Conservation (phyloP, 2,329 filamentous ascomycete genomes). For the Zymoseptoria crescenta region DNA sequence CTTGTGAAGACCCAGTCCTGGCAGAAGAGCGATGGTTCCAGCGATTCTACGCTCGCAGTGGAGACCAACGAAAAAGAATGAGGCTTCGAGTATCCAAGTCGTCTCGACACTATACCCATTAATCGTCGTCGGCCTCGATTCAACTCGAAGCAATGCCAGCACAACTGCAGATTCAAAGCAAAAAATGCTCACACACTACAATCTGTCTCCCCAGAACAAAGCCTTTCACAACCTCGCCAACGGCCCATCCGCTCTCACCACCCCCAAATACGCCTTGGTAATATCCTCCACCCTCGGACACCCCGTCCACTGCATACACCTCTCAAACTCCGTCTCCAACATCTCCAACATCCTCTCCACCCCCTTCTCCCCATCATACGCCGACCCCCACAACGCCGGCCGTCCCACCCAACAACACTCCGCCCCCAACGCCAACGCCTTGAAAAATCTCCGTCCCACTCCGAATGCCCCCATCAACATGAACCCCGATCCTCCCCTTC, state of each 20-base stretch:
- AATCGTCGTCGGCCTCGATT: too few species aligned
- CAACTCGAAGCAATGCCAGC: too few species aligned
- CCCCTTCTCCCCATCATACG: constrained; percentile 34
- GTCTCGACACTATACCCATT: too few species aligned
- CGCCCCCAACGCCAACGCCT: constrained; percentile 47
- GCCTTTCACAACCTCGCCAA: constrained; percentile 25
- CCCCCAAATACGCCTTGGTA: constrained; percentile 25
- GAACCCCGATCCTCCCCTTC: constrained; percentile 46
- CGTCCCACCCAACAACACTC: constrained; percentile 44
- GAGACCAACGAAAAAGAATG: too few species aligned
- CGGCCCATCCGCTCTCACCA: constrained; percentile 26
- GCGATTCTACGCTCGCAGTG: too few species aligned
- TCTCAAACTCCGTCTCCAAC: constrained; percentile 30
- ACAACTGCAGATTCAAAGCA: too few species aligned
- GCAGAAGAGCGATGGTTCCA: too few species aligned
- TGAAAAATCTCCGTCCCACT: constrained; percentile 51
- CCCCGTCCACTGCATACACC: constrained; percentile 33
- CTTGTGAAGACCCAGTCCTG: too few species aligned
- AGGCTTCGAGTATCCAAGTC: too few species aligned
- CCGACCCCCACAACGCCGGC: constrained; percentile 44
- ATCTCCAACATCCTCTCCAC: constrained; percentile 39
- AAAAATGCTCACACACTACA: too few species aligned
- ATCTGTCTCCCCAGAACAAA: too few species aligned
- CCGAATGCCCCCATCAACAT: constrained; percentile 55
- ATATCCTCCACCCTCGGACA: constrained; percentile 31